Base-by-base conservation (phyloP, 176 grass and related monocot species). In the Puya raimondii region DNA sequence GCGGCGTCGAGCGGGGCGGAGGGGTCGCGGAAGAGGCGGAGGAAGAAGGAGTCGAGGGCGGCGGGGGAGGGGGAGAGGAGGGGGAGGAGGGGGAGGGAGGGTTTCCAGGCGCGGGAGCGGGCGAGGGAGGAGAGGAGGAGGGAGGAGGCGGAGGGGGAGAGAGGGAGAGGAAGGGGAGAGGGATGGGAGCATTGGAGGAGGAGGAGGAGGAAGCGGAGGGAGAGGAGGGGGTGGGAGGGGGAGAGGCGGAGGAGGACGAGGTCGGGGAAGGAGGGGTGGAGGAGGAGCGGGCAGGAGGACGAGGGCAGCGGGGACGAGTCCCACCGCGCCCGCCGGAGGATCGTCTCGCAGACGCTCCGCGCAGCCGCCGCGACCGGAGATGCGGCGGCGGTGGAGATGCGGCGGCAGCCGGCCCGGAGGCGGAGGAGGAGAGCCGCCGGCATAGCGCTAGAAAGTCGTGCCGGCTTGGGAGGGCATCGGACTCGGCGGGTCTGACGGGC, bases 171-270 rank as follows among this genome's bases (percentile, higher is more conserved):
- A 2, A 49, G 49, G 20, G 20, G 13, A 3, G 9, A 12, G 9
- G 13, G 29, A 2, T 9, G 64, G 15, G 26, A 12, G 0, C 56
- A 42, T 11, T 51, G 66, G 65, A 51, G 48, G 18, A 92, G 68
- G 71, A 86, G 77, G 68, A 65, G 57, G 27, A 91, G 80, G 47
- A 91, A 91, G 26, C 76, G 79, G 69, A 91, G 82, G 50, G 88
- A 70, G 11, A 73, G 72, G 0, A 23, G 47, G 0, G 70, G 79
- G 29, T 75, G 78, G 64, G 74, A 65, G 26, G 88, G 50, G 65
- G 61, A n/a, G 71, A 80, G 67, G 26, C 56, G 59, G 58, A 80
- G 70, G 73, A 88, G 89, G 48, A 76, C 77, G 70, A 79, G 80
- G 64, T 63, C 69, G 61, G 77, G 20, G 72, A 84, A 89, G 66